Base-by-base conservation (phyloP, 176 grass and related monocot species). In the Triticum timopheevii region DNA sequence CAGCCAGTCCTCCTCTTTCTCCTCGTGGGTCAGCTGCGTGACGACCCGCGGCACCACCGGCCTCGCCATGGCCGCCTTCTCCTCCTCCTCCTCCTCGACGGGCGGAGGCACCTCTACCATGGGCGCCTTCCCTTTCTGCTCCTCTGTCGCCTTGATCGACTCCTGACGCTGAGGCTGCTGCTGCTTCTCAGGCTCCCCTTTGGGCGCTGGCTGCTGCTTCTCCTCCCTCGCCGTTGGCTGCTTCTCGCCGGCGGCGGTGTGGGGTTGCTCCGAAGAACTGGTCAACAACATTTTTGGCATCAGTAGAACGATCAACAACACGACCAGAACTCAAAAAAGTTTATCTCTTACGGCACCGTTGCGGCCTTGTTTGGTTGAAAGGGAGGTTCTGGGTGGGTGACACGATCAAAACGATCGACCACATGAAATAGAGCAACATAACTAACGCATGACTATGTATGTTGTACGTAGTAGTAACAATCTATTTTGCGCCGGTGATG, bases 1-100 rank as follows among this genome's bases (percentile, higher is more conserved):
- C 71, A 98, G 8, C 70, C 93, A 95, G 71, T 98, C 93, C 22
- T 98, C 95, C 80, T 98, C 93, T 77, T 93, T 98, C 59, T 98
- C 95, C 87, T 88, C 93, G 28, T 93, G 78, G 35, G 93, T 89
- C 86, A 98, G 89, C 66, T 89, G 88, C 10, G 90, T 90, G 67
- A 73, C 88, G 89, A 98, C 92, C 91, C 90, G 89, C 20, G 95
- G 95, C 83, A 94, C 15, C 85, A 93, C 95, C 56, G 88, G 59
- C 84, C 81, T 54, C 50, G 50, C 50, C 50, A 54, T 54, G 50
- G 50, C 50, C 6, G 50, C 50, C 50, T 54, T 19, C 50, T 54
- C 49, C 49, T 52, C 50, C 50, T 31, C 47, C 47, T 20, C 20
- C 54, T 58, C 54, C 54, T 58, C 17, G 19, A 58, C 54, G 7